Base-by-base conservation (phyloP, 345 rosid species). In the Ceriops zippeliana region DNA sequence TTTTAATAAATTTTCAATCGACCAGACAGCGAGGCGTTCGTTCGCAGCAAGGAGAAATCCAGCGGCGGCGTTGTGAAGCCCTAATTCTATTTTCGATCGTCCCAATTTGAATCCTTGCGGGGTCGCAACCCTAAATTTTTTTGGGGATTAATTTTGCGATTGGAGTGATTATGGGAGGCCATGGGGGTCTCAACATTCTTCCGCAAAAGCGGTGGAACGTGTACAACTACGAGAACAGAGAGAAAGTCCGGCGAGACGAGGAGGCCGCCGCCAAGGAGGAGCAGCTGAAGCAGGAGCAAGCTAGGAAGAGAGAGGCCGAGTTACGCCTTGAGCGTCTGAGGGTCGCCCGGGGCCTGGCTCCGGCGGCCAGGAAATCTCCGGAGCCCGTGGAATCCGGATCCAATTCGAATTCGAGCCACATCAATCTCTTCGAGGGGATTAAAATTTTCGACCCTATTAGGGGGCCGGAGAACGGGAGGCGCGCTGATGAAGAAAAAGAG, bases 121-220 rank as follows among this genome's bases (percentile, higher is more conserved):
- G 19, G 13, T 3, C 49, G 49, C 5, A 42, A 13, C 49, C 49
- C 49, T 42, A 13, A 3, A 2, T 42, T 42, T 2, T 42, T 11
- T 11, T 42, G 16, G 34, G 34, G 13, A 38, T 9, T 38, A 9
- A 38, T 9, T 42, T 10, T 42, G 1, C 19, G 19, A 46, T 15
- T 15, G 30, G 22, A 37, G 46, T 26, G 34, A 65, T 53, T 13
- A 93, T 91, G 99, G 99, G 99, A 65, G 97, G 98, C 7, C 97
- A 93, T 78, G 96, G 97, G 17, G 97, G 96, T 65, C 81, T 95
- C 54, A 95, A 95, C 65, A 95, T 91, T 61, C 92, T 91, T 16
- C 99, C 99, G 5, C 96, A 91, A 76, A 95, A 95, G 86, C 78
- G 89, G 24, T 95, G 96, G 99, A 95, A 89, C 72, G 96, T 91